Base-by-base conservation (phyloP, 495 filamentous ascomycete genomes). In the Tricharina praecox region DNA sequence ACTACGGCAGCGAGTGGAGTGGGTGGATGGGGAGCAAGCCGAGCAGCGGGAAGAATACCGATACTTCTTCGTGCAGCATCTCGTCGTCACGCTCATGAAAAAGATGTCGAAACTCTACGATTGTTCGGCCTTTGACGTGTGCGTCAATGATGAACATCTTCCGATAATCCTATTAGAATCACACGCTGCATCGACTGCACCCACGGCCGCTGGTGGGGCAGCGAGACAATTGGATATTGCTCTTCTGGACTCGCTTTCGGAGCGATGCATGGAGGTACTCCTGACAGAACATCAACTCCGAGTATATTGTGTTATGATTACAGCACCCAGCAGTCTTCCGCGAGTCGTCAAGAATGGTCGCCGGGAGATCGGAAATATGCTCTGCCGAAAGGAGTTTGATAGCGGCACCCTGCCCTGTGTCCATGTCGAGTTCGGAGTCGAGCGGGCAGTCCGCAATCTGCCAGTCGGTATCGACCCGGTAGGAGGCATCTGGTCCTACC, bases 11-110 rank as follows among this genome's bases (percentile, higher is more conserved):
- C 86, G 87, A 61, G 92, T 97, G 0, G 92, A 97, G 66, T 97
- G 90, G 90, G 85, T 93, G 34, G 90, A 97, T 61, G 87, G 82
- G 23, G 58, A 55, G 8, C 43, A 48, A 15, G n/a, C 21, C 3
- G 55, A 55, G 33, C 56, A 47, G 25, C 50, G 82, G 36, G 74
- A 78, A 26, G 90, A 97, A 64, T 81, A 94, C 64, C 78, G 90
- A 16, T 96, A 94, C 59, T 96, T 93, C 69, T 97, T 97, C 58
- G 90, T 97, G 35, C 90, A 97, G 62, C 90, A 97, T 61, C 70
- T 97, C 23, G 81, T 95, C 39, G 70, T 86, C 53, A 94, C 76
- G 56, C 78, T 95, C 52, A 78, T 96, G 75, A 88, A 85, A 62
- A 90, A 84, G 49, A 76, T 97, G 16, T 85, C 84, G 23, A 93